These are phyloP conservation scores for Hygrophoropsis aurantiaca DNA, from an alignment of 768 basidiomycete species.

Conservation along the genomic window DNA sequence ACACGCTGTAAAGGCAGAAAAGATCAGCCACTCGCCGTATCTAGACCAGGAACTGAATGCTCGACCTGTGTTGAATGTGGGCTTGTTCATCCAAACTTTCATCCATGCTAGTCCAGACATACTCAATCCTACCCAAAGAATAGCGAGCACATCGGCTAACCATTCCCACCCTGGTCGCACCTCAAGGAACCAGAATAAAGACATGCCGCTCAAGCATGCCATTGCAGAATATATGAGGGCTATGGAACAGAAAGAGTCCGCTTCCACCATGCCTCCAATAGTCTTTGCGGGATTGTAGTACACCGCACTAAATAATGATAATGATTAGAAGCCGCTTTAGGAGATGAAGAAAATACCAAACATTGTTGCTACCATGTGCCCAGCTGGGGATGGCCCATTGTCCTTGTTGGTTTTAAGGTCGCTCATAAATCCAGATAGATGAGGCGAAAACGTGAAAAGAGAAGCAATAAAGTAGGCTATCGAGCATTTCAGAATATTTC, in stretches of 20 bases:
- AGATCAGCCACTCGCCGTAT: neutral
- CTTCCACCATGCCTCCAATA: slow-evolving; percentile 89
- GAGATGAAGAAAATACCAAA: slow-evolving; percentile 38
- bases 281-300: slow-evolving; percentile 96
- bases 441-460: slow-evolving; percentile 87
- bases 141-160: slow-evolving; percentile 70
- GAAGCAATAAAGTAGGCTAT: slow-evolving; percentile 89
- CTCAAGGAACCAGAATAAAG: slow-evolving; percentile 80
- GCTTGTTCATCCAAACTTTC: slow-evolving; percentile 89
- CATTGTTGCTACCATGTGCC: slow-evolving; percentile 94
- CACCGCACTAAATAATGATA: slow-evolving; percentile 54
- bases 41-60: slow-evolving; percentile 2
- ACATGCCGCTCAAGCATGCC: slow-evolving; percentile 75
- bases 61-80: slow-evolving; percentile 85
- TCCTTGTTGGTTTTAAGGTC: slow-evolving; percentile 52
- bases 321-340: neutral
- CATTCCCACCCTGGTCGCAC: slow-evolving; percentile 66
- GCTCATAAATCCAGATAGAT: slow-evolving; percentile 67
- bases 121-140: slow-evolving; percentile 81
- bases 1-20: slow-evolving; percentile 50
- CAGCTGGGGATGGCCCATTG: slow-evolving; percentile 67
- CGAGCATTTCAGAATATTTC: slow-evolving; percentile 87
- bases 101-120: slow-evolving; percentile 86
- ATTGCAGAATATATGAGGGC: slow-evolving; percentile 70
- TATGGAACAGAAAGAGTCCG: slow-evolving; percentile 75